Evolutionary conservation across 495 filamentous ascomycete genomes (phyloP), one percentile per base, ranked within the genome.

Genomic region (Neurospora sublineolata): DNA sequence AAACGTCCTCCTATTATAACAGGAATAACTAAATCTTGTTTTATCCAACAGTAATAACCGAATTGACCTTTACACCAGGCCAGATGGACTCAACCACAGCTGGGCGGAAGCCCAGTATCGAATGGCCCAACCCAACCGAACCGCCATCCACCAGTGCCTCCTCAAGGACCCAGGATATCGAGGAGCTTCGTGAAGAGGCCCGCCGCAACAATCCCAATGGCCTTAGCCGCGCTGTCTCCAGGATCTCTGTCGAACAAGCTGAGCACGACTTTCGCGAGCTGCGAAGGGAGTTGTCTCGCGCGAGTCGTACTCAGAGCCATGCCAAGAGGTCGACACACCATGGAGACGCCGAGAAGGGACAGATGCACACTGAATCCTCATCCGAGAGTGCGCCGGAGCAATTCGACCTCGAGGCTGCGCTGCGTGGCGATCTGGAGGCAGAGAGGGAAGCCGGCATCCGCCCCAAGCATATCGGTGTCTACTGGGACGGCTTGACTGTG

Each of bases 401-500:
- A 20, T 97, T 94, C 80, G 87, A 95, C 73, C 80, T 97, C 42
- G 92, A 94, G 75, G 77, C 79, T 1, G 86, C 89, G 16, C 80
- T 97, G 73, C 83, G 90, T 40, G 92, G 93, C 3, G 87, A 88
- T 52, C 84, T 90, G 69, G 86, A 80, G 44, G 87, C 89, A n/a
- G 91, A 93, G 74, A 83, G 86, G 68, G 88, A 89, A 70, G 89
- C 91, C 12, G 93, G 93, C 3, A 94, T 95, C 75, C 88, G 88
- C 75, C 84, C 88, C 27, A 97, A 97, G 81, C 87, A 89, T 69
- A 89, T 94, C 64, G 90, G 91, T 67, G 92, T 95, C 0, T 86
- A 92, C 64, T 97, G 92, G 92, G 87, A 94, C 60, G 85, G 87
- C 38, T 81, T 97, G 46, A 91, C 91, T 0, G 92, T 95, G 38